Conservation (phyloP, 495 filamentous ascomycete species). For the Cudoniella acicularis region DNA sequence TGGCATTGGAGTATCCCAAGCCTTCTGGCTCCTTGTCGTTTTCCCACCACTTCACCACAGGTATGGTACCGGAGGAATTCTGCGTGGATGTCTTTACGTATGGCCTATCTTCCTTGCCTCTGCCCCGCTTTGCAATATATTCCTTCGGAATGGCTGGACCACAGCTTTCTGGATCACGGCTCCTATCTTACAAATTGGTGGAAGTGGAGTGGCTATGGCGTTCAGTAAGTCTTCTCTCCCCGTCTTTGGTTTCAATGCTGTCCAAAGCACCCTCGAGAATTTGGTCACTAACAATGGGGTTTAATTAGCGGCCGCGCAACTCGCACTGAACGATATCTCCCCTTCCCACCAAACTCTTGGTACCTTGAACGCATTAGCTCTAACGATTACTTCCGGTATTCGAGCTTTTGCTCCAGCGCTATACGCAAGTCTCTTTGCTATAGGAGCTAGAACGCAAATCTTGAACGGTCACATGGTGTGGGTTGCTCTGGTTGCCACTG, state of each 20-base stretch:
- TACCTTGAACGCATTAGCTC: constrained; percentile 60
- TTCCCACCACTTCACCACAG: constrained; percentile 58
- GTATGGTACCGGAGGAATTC: constrained; percentile 57
- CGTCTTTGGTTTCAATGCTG: neutral
- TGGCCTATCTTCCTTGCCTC: constrained; percentile 57
- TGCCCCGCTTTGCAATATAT: constrained; percentile 47
- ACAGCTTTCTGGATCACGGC: constrained; percentile 53
- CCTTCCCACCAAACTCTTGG: constrained; percentile 53
- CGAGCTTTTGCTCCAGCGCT: constrained; percentile 58
- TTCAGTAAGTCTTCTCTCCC: constrained; percentile 43
- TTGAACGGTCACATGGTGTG: constrained; percentile 61
- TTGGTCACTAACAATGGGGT: neutral
- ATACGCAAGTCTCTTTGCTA: constrained; percentile 58
- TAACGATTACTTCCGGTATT: constrained; percentile 47
- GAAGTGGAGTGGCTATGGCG: constrained; percentile 61
- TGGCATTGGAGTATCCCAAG: constrained; percentile 55
- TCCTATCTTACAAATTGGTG: constrained; percentile 36
- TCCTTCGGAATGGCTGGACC: constrained; percentile 40
- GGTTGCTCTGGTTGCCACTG: constrained; percentile 51
- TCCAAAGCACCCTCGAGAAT: constrained; percentile 4
- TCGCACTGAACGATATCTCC: constrained; percentile 64
- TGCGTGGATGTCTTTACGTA: constrained; percentile 46
- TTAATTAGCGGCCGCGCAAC: constrained; percentile 51
- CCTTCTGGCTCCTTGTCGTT: constrained; percentile 58
- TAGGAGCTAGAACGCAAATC: constrained; percentile 52